Conservation (phyloP, 495 filamentous ascomycete genomes). For the Penicillium ucsense region DNA sequence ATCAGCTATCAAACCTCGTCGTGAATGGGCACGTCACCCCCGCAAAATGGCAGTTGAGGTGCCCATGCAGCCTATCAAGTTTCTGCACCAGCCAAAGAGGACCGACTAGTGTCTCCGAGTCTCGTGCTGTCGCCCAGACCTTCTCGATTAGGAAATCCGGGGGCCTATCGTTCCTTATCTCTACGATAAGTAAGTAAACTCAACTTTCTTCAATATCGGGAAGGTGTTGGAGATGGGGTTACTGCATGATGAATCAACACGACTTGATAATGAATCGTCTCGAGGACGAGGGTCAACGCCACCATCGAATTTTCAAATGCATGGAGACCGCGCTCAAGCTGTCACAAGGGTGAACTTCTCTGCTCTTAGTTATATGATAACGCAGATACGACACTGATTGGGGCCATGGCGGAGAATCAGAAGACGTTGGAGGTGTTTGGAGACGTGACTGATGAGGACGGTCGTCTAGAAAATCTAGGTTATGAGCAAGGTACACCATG, state of each 20-base stretch:
- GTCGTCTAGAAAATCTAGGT: conserved; percentile 33
- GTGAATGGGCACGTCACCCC: too few relatives aligned
- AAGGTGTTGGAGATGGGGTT: conserved; percentile 1
- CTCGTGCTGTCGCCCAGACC: conserved; percentile 19
- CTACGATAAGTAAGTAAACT: not conserved
- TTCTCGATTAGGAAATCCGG: conserved; percentile 19
- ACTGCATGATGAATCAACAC: not conserved
- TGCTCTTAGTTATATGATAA: not conserved
- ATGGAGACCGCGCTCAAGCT: too few relatives aligned
- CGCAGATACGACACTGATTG: not conserved
- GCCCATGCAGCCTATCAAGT: conserved; percentile 2
- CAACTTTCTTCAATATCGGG: conserved; percentile 2
- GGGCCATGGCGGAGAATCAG: conserved; percentile 13
- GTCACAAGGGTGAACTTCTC: not conserved
- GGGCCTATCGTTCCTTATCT: conserved; percentile 16
- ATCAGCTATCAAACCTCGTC: too few relatives aligned
- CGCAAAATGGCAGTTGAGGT: not conserved
- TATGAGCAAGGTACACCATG: conserved; percentile 37
- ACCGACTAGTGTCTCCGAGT: conserved; percentile 8
- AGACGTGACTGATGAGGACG: conserved; percentile 26
- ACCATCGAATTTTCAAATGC: too few relatives aligned
- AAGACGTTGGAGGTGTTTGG: conserved; percentile 15
- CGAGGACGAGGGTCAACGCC: too few relatives aligned
- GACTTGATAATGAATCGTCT: too few relatives aligned
- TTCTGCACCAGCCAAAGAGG: conserved; percentile 16